Conservation (phyloP, 2,329 filamentous ascomycete genomes). For the Cryphonectria nitschkei region DNA sequence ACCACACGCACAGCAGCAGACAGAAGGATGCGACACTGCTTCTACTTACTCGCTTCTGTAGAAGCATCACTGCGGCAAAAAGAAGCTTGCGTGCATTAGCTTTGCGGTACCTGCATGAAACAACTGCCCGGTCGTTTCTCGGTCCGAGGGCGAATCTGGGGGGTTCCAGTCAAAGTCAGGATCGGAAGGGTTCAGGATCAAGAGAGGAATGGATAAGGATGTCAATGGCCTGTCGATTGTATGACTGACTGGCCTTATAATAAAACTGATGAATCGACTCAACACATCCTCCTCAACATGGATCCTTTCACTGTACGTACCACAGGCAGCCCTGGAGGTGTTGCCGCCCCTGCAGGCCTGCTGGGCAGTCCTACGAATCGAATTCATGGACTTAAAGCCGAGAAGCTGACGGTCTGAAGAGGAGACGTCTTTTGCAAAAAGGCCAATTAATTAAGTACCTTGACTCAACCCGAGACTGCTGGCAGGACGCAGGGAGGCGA, state of each 20-base stretch:
- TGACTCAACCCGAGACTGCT: neutral
- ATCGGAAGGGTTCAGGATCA: neutral
- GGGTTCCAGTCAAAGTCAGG: neutral
- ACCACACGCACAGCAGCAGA: neutral
- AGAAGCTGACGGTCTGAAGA: neutral
- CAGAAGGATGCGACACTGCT: neutral
- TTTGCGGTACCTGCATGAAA: slow-evolving; percentile 9
- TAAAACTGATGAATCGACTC: neutral
- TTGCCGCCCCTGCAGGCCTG: neutral
- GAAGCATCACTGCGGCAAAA: neutral
- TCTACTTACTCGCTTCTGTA: neutral
- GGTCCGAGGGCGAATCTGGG: neutral
- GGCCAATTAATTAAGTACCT: neutral
- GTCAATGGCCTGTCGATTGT: too few relatives aligned
- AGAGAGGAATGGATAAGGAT: neutral
- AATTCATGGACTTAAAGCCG: neutral
- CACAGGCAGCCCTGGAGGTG: neutral
- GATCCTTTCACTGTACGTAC: neutral
- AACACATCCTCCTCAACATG: neutral
- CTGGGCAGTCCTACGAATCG: neutral
- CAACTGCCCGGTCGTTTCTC: neutral
- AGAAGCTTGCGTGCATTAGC: slow-evolving; percentile 8
- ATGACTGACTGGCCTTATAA: too few relatives aligned
- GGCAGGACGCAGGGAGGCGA: neutral
- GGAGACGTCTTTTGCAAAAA: neutral